Evolutionary conservation across 2,329 filamentous ascomycete species (phyloP), one percentile per base, ranked within the genome.

Genomic region (Ascochyta clinopodiicola): DNA sequence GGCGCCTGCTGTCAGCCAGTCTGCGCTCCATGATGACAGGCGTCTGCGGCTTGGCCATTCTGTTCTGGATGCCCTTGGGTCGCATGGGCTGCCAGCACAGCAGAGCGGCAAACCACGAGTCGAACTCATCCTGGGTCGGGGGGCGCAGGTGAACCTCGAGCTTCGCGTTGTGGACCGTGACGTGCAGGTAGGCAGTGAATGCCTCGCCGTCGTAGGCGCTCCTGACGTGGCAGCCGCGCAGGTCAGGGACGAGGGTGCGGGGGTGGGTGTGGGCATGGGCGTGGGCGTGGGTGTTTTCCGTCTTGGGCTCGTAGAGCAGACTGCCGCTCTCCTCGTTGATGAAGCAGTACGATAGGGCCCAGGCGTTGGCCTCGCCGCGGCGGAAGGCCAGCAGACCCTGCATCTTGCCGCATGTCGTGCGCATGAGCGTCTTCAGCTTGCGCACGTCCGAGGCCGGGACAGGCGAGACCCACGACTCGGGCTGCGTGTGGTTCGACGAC

Each of bases 81-180:
- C 85, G 84, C 56, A 92, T 80, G 60, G 91, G 89, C 72, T 92
- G 89, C 91, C 91, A 95, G 70, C 88, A 91, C 29, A 94, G 80
- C 39, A 95, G 75, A 7, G 90, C 90, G 13, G 91, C 91, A 52
- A 93, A 84, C 91, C 91, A 95, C 21, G 88, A 80, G 64, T 94
- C 89, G 61, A 88, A 85, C 67, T 94, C 89, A 19, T 87, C 84
- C 29, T 83, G 75, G 2, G 82, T 81, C 8, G 84, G 73, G 13
- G 91, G 88, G 32, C 87, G 84, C 53, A 95, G 77, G 49, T 89
- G 79, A 38, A 91, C 78, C 60, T 90, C 84, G 22, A 86, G 73
- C 7, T 82, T 82, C 24, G 81, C 80, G 39, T 84, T 81, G 48
- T 82, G 79, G 48, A 81, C 45, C 79, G 84, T 73, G 34, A 83